Evolutionary conservation across 2,329 filamentous ascomycete genomes (phyloP).

Genomic region (Cladophialophora yegresii): DNA sequence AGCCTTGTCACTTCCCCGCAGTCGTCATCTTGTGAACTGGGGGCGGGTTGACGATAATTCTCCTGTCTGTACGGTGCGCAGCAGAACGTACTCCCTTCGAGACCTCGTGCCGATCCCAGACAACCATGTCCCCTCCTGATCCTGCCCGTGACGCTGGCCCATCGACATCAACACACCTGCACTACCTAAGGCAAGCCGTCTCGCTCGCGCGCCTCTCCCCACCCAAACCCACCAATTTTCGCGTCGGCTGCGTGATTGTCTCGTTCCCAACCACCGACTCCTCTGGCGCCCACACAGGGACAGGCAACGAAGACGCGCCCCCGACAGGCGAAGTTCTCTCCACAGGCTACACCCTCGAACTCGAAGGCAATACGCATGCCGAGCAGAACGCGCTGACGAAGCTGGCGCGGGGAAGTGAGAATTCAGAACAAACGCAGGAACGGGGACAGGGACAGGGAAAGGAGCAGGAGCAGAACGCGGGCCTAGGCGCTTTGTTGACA

Average conservation of each 20-base stretch:
- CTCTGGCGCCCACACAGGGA: no score
- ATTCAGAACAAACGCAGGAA: not conserved
- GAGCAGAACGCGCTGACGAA: conserved; percentile 91
- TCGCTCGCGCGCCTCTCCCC: conserved; percentile 75
- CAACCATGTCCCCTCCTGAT: not conserved
- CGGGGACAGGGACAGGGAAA: conserved; percentile 43
- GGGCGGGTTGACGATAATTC: not conserved
- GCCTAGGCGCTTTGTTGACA: conserved; percentile 45
- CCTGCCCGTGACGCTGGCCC: not conserved
- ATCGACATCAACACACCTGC: conserved; percentile 37
- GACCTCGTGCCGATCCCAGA: not conserved
- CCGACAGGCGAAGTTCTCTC: conserved; percentile 58
- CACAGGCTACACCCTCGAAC: conserved; percentile 87
- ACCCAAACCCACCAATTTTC: conserved; percentile 86
- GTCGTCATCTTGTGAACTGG: not conserved
- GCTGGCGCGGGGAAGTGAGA: conserved; percentile 44
- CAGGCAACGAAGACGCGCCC: conserved; percentile 40
- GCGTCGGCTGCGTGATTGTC: conserved; percentile 88
- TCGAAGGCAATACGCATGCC: conserved; percentile 90
- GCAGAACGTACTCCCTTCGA: not conserved
- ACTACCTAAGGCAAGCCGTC: conserved; percentile 71
- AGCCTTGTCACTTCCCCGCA: conserved; percentile 9
- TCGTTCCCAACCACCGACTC: conserved; percentile 35
- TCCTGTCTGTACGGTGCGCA: not conserved
- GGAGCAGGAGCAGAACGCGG: conserved; percentile 40